Evolutionary conservation across 1,284 basidiomycete species (phyloP), one percentile per base, ranked within the genome.

Genomic region (Gomphus bonarii): DNA sequence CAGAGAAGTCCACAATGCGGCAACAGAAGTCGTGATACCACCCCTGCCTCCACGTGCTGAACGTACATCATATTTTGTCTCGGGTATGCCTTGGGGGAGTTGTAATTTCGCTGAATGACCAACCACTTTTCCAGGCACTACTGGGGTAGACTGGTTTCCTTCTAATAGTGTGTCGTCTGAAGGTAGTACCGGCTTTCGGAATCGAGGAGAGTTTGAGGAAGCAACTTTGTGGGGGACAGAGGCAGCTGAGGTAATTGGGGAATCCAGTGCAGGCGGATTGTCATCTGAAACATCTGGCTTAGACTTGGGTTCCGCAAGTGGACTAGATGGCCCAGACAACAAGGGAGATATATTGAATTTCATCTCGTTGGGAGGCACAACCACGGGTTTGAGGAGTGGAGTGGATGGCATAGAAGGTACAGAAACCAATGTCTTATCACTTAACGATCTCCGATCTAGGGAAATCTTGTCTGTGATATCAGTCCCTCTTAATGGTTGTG

Each of bases 31-130:
- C 14, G 91, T 89, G 54, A 79, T 77, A 10, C 88, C 89, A 0
- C 88, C 88, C 53, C 77, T 72, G 1, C 89, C 89, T 2, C 89
- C 88, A 25, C 88, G 78, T 10, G 87, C 88, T 42, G 85, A 88
- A 5, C 83, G 80, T 20, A 86, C 68, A 63, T 90, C 82, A 65
- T 90, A 89, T 61, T 82, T 84, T 25, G 73, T 73, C 57, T 80
- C 79, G 0, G 76, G 69, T 62, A 79, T 76, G 18, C 58, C 63
- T 9, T 66, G 61, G 1, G 68, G 68, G 16, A 70, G 68, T 2
- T 72, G 70, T 55, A 73, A 71, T 0, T 65, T 63, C 7, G 72
- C 63, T 18, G 70, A 60, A 25, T 12, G 54, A 43, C 63, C 67
- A 6, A 63, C 61, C 10, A 64, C 61, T 46, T 59, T 75, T 75